Evolutionary conservation across 805 yeast genomes (phyloP), one percentile per base, ranked within the genome.

Genomic region (Cephaloascus albidus): DNA sequence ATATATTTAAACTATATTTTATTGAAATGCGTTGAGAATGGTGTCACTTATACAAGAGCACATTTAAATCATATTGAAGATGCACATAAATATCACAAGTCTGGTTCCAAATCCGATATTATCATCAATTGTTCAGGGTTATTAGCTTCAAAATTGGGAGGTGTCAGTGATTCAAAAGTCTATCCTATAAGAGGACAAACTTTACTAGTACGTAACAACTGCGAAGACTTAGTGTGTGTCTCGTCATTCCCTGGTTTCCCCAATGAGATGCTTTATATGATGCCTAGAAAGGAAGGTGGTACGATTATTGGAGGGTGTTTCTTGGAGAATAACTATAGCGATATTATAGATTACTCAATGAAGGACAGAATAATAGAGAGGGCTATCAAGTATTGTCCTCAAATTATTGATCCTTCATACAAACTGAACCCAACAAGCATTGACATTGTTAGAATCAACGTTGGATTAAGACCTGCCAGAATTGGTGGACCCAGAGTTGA

Each of bases 261-360:
- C 1, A 51, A 57, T 33, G 87, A 81, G 46, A 51, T 60, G 37
- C 57, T 79, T 20, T 80, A 81, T 50, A 60, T 76, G 28, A 74
- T 81, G 66, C 87, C 87, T n/a, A 58, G 87, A 40, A 74, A 73
- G 43, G 87, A 81, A 57, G 86, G 87, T n/a, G 85, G 84, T 35
- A 64, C 75, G 27, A 74, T 81, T 32, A 67, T 81, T 41, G 88
- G 87, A 3, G 88, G 87, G 1, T 51, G 62, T 35, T 57, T 61
- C 33, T 35, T 40, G 5, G 43, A 37, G 3, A 44, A 53, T 27
- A 44, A 43, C 32, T 37, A 39, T 26, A 42, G 46, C 39, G 38
- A 45, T 3, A 43, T 45, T 37, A 58, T 50, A 33, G 79, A 77
- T 45, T 49, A 53, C 3, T 71, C 53, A 14, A 58, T 78, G 38